Percentiles rank a stretch among this genome's conserved stretches.
These are phyloP conservation scores for Zalaria sp. DNA, from an alignment of 2,329 filamentous ascomycete genomes.

Conservation along the genomic window DNA sequence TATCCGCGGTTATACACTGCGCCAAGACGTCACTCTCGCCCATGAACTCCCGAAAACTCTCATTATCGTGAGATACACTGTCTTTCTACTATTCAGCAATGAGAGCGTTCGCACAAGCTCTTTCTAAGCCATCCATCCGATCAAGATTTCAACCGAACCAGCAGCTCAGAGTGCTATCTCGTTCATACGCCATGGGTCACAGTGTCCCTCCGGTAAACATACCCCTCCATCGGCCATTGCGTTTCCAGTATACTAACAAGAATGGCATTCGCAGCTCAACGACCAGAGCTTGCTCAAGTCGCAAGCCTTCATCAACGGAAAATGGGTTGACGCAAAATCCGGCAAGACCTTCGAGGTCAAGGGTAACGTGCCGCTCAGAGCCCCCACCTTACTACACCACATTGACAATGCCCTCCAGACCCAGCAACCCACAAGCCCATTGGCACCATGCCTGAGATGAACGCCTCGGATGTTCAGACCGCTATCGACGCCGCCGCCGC, in stretches of 20 bases:
- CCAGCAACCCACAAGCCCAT: constrained; percentile 72
- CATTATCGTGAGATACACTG: no score
- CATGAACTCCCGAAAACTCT: no score
- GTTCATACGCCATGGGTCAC: constrained; percentile 30
- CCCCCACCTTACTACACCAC: constrained; percentile 9
- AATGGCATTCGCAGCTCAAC: constrained; percentile 21
- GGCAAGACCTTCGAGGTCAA: constrained; percentile 84
- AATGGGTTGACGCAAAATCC: constrained; percentile 77
- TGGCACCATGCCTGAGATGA: constrained; percentile 75
- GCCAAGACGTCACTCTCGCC: no score
- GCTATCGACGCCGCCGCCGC: constrained; percentile 74
- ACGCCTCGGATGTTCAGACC: constrained; percentile 57
- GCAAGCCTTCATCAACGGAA: constrained; percentile 75
- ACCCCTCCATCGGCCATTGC: neutral
- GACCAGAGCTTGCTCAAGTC: constrained; percentile 60
- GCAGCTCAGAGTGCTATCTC: constrained; percentile 20
- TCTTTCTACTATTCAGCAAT: neutral
- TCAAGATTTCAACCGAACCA: constrained; percentile 10
- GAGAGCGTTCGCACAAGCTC: constrained; percentile 2
- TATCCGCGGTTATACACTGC: no score
- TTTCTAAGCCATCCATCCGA: constrained; percentile 4
- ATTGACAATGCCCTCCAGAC: constrained; percentile 35
- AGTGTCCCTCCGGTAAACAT: constrained; percentile 24
- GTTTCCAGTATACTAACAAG: neutral
- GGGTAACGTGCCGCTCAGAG: constrained; percentile 29